A percentile compares a stretch with the other conserved stretches of the same genome.
phyloP scores from a whole-genome alignment of 1,284 basidiomycete species.

The Cerioporus squamosus region DNA sequence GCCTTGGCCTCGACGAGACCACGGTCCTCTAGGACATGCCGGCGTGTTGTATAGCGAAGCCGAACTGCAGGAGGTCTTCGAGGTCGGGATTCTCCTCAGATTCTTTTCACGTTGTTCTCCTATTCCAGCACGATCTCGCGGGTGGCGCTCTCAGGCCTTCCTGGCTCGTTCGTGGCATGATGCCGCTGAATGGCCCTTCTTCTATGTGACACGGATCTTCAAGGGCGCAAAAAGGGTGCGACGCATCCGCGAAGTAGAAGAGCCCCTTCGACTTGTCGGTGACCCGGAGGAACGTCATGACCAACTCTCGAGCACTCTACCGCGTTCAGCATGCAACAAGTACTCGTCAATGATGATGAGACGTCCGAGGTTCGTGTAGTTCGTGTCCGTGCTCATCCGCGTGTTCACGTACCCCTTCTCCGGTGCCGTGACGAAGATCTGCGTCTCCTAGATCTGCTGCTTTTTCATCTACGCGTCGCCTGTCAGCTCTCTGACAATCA shows the following conservation, averaged over 20 bases:
- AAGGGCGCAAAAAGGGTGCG: conserved; percentile 91
- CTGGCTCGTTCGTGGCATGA: conserved; percentile 98
- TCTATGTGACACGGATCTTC: conserved; percentile 99
- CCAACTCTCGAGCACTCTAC: conserved; percentile 95
- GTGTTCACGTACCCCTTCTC: conserved; percentile 99
- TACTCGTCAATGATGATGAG: conserved; percentile 99
- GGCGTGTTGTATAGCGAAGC: conserved; percentile 98
- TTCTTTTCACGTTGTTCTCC: conserved; percentile 82
- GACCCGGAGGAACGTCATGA: conserved; percentile 95
- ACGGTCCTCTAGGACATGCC: conserved; percentile 97
- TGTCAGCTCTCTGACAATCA: conserved; percentile 94
- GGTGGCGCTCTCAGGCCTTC: conserved; percentile 88
- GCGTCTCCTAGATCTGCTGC: conserved; percentile 95
- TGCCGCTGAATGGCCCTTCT: conserved; percentile 99
- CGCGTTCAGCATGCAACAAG: conserved; percentile 96
- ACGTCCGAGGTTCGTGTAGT: conserved; percentile 96
- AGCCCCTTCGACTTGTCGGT: conserved; percentile 91
- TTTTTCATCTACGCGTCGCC: conserved; percentile 99
- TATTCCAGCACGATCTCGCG: conserved; percentile 89
- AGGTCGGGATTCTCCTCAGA: conserved; percentile 86
- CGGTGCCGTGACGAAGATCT: conserved; percentile 98
- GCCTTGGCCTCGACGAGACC: conserved; percentile 86
- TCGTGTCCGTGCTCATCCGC: conserved; percentile 95
- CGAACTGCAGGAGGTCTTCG: conserved; percentile 92
- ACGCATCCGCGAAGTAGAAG: conserved; percentile 92